phyloP scores from a whole-genome alignment of 2,329 filamentous ascomycete species.

The Raffaelea albimanens region DNA sequence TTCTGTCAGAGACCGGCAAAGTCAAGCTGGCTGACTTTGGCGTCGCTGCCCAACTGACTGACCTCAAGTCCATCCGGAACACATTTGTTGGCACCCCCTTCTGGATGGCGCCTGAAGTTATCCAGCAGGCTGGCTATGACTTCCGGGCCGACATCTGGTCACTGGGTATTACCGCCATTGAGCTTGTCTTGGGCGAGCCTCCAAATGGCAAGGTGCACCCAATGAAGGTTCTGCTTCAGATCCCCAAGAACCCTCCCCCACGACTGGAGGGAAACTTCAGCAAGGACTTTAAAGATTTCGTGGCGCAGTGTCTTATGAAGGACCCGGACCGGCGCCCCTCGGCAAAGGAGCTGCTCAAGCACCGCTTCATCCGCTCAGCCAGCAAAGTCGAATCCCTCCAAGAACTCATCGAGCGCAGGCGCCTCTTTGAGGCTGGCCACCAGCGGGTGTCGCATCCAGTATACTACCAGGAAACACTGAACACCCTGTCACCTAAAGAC shows the following conservation, averaged over 20 bases:
- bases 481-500: slow-evolving; percentile 55
- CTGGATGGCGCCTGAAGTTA: slow-evolving; percentile 95
- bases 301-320: slow-evolving; percentile 83
- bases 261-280: slow-evolving; percentile 78
- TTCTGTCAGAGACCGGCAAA: slow-evolving; percentile 83
- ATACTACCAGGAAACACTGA: slow-evolving; percentile 89
- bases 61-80: slow-evolving; percentile 94
- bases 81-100: slow-evolving; percentile 97
- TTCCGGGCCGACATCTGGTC: slow-evolving; percentile 95
- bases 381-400: slow-evolving; percentile 83
- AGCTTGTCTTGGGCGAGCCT: slow-evolving; percentile 82
- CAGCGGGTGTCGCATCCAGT: slow-evolving; percentile 61
- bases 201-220: slow-evolving; percentile 77
- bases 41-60: slow-evolving; percentile 90
- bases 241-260: slow-evolving; percentile 80
- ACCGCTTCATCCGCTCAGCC: slow-evolving; percentile 78
- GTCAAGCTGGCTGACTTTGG: slow-evolving; percentile 97
- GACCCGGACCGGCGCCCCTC: slow-evolving; percentile 77
- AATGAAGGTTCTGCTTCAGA: slow-evolving; percentile 89
- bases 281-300: slow-evolving; percentile 88
- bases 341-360: slow-evolving; percentile 77
- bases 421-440: slow-evolving; percentile 70
- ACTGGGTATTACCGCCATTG: slow-evolving; percentile 82
- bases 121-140: slow-evolving; percentile 73
- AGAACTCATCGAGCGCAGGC: slow-evolving; percentile 74